These are phyloP conservation scores for Fusarium armeniacum DNA, from an alignment of 2,329 filamentous ascomycete genomes.

Conservation along the genomic window DNA sequence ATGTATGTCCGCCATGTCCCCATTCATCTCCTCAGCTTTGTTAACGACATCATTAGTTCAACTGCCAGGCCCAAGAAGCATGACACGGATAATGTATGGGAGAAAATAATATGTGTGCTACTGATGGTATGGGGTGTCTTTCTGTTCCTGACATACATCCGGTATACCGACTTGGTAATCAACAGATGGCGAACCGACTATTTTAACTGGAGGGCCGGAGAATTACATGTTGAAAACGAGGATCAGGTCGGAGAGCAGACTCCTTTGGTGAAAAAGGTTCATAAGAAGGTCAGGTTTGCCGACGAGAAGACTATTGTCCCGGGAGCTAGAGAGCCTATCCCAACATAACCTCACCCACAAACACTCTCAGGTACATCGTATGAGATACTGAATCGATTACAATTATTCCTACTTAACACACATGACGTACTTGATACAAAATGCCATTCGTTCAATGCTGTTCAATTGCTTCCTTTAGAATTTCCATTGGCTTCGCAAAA, in stretches of 20 bases:
- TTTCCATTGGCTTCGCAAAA: conserved; percentile 36
- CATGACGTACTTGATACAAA: no score
- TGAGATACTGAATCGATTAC: background rate
- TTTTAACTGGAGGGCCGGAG: background rate
- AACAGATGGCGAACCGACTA: background rate
- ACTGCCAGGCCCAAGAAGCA: background rate
- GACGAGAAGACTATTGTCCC: conserved; percentile 1
- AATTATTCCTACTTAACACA: background rate
- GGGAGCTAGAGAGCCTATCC: background rate
- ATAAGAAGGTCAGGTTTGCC: conserved; percentile 19
- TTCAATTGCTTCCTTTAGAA: conserved; percentile 18
- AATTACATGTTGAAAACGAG: background rate
- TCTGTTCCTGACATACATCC: background rate
- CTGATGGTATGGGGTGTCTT: background rate
- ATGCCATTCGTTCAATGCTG: no score
- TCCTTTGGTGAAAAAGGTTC: background rate
- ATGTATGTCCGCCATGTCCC: background rate
- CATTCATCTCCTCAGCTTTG: background rate
- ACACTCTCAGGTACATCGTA: no score
- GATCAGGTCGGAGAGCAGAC: background rate
- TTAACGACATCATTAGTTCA: background rate
- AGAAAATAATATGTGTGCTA: background rate
- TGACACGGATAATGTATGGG: no score
- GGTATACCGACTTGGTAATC: conserved; percentile 2
- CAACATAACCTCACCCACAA: background rate